A percentile compares a stretch with the other conserved stretches of the same genome.
Evolutionary conservation across 148 eudicot genomes (phyloP).

Genomic region (Camellia lanceoleosa): DNA sequence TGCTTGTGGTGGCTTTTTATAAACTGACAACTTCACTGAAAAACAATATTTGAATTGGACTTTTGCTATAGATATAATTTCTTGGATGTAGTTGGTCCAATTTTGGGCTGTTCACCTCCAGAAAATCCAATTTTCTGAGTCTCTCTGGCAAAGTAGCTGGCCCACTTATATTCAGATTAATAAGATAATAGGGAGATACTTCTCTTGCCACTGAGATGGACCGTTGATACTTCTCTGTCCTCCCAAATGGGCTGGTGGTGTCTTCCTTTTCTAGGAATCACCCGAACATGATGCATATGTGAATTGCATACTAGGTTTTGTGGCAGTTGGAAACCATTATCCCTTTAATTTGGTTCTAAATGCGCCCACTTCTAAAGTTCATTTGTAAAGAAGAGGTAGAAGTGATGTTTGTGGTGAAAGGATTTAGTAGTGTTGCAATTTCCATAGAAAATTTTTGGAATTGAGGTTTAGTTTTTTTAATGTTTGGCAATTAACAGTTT

Average conservation of each 20-base stretch:
- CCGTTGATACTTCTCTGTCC: neutral
- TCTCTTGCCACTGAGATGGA: neutral
- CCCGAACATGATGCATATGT: neutral
- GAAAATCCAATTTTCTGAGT: too few species aligned
- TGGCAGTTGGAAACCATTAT: neutral
- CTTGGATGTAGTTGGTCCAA: too few species aligned
- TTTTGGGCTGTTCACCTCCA: too few species aligned
- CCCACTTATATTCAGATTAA: neutral
- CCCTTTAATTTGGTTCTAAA: constrained; percentile 3
- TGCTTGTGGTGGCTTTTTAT: too few species aligned
- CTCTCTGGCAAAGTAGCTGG: too few species aligned
- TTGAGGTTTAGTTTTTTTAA: neutral
- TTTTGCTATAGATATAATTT: too few species aligned
- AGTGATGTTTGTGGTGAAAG: neutral
- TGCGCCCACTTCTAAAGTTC: neutral
- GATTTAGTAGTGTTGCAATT: neutral
- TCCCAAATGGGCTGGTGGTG: constrained; percentile 9
- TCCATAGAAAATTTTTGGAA: neutral
- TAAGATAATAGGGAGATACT: neutral
- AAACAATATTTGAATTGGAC: too few species aligned
- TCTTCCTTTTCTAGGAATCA: neutral
- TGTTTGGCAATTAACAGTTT: neutral
- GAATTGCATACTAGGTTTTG: neutral
- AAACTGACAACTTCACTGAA: too few species aligned
- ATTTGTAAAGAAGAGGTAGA: neutral